Evolutionary conservation across 805 yeast genomes (phyloP), one percentile per base, ranked within the genome.

Genomic region (Starmerella lactis-condensi): DNA sequence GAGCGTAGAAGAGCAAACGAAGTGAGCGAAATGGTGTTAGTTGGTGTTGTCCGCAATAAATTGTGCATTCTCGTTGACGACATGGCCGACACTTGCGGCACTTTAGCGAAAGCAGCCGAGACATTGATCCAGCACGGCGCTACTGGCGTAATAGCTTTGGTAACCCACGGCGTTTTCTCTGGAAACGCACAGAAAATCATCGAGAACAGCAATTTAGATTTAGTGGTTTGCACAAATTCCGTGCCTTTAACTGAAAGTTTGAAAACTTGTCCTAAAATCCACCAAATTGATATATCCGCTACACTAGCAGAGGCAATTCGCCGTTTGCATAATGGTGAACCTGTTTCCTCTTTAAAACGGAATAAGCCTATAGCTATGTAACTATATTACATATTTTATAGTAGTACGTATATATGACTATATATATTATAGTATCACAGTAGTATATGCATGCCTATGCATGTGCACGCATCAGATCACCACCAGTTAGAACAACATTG

Each of bases 21-120:
- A 57, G 93, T 85, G 8, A 73, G 89, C 12, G 65, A 77, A 45
- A 85, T 85, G 98, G 93, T 85, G 17, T 63, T 85, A 21, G 96
- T 85, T 26, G 98, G 98, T 41, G 95, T 83, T 53, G 98, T 85
- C 24, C 58, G 69, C 3, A 70, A 72, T 37, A 81, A 78, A 53
- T 67, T 73, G 4, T 83, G 95, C 56, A 63, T 89, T 16, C 60
- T 85, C 39, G 78, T 85, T 21, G 98, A 85, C 54, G 98, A 85
- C 52, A 89, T 85, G 91, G 96, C 96, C 23, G 98, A 85, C 51
- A 85, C 98, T 4, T 85, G 96, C 57, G 96, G 98, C 24, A 85
- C 98, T 2, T 61, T 85, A 42, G 89, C 79, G 40, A 85, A 85
- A 55, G 96, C 96, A 1, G 85, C 93, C 8, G 92, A 85, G 39